Evolutionary conservation across 2,329 filamentous ascomycete genomes (phyloP), one percentile per base, ranked within the genome.

Genomic region (Anthostomella pinea): DNA sequence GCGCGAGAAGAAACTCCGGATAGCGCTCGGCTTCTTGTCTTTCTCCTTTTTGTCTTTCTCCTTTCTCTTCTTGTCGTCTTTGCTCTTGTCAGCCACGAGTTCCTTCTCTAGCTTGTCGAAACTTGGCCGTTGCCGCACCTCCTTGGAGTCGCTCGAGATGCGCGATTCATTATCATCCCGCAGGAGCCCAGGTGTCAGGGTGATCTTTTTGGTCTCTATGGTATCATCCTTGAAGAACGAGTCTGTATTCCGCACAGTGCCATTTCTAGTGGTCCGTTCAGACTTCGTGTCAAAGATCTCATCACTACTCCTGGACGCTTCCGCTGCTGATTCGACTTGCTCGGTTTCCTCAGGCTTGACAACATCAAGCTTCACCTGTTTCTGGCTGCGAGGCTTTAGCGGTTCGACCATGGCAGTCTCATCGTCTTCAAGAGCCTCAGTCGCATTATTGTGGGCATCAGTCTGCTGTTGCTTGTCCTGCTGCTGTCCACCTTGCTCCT

Each of bases 191-290:
- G 93, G 93, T 3, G 93, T 98, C 28, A 98, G 76, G 1, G 90
- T 95, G 50, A 98, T 97, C 68, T 97, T 97, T 64, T 94, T 89
- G 3, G 93, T 96, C 63, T 97, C 93, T 23, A 88, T 85, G 20
- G 80, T 88, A 56, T 98, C 91, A 56, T 97, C 93, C 63, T 89
- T 95, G 72, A 96, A 96, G 71, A 97, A 96, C 1, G 91, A 95
- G 64, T 97, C 91, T 4, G 88, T 91, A 58, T 94, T 94, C 46
- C 91, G 79, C 28, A 95, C 77, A 15, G 86, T 91, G 26, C 89
- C 89, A 52, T 95, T 94, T 46, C 84, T 80, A 22, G 87, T 89
- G 57, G 83, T 79, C 58, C 73, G 74, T 38, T 71, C 68, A 2
- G 63, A 53, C 43, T 72, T 79, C 30, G 62, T 66, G 30, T 80